Evolutionary conservation across 2,329 filamentous ascomycete genomes (phyloP).

Genomic region (Aspergillus nomiae): DNA sequence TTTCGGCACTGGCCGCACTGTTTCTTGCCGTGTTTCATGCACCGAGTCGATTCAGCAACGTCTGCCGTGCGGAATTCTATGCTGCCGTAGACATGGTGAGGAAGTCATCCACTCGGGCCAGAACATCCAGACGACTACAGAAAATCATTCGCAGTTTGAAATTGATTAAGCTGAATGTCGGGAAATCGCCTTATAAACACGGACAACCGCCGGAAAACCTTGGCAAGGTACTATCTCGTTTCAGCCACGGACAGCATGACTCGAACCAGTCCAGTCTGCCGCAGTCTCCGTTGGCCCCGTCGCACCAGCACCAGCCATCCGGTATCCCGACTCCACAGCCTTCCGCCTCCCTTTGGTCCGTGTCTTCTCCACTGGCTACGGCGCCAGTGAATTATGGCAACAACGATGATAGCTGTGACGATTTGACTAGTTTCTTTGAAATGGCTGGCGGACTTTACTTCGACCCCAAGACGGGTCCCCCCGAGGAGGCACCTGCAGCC

Average conservation of each 20-base stretch:
- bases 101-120: constrained; percentile 57
- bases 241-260: background rate
- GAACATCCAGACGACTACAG: constrained; percentile 60
- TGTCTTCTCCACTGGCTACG: constrained; percentile 15
- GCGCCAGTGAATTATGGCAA: constrained; percentile 9
- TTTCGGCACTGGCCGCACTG: constrained; percentile 43
- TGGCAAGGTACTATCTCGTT: background rate
- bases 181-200: constrained; percentile 2
- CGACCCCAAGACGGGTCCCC: constrained; percentile 19
- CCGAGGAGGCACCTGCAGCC: constrained; percentile 12
- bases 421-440: constrained; percentile 63
- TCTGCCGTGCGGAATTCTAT: constrained; percentile 46
- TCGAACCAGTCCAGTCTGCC: background rate
- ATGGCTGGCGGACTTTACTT: constrained; percentile 54
- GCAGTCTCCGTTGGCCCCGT: constrained; percentile 6
- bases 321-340: constrained; percentile 18
- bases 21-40: constrained; percentile 51
- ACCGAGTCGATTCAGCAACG: constrained; percentile 44
- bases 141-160: constrained; percentile 61
- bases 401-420: constrained; percentile 42
- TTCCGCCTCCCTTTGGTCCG: constrained; percentile 18
- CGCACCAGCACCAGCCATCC: constrained; percentile 12
- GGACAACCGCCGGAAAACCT: background rate
- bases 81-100: constrained; percentile 63
- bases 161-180: constrained; percentile 57